Base-by-base conservation (phyloP, 768 basidiomycete species). In the Mycena haematopus region DNA sequence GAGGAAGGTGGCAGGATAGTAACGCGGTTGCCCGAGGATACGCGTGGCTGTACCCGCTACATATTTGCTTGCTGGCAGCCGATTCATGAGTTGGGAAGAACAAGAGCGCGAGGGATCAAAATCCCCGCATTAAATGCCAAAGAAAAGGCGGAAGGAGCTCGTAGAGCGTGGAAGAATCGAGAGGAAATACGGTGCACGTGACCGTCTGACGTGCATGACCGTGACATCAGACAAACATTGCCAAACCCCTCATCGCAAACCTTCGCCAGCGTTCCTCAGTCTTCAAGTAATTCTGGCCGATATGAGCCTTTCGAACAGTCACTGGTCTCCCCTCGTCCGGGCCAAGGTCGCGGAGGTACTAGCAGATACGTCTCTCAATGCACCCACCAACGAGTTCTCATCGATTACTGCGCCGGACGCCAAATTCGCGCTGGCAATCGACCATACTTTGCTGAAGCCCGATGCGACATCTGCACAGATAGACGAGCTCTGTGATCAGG, bases 371-470 rank as follows among this genome's bases (percentile, higher is more conserved):
- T 54, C 46, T 57, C 68, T 44, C 68, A 25, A 69, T 2, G 66
- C 76, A n/a, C 65, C 73, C 11, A 60, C 69, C 21, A 70, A 72
- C 42, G 58, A 64, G 2, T 66, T 71, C 17, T 68, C 77, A 24
- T 60, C 59, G 51, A 58, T 60, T 21, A 60, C 62, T 17, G 36
- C 54, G 22, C 58, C 66, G 35, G 62, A 63, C 56, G 71, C 78
- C 47, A 66, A 66, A 36, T 77, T 83, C 45, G 75, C 82, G 2
- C 71, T 69, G 6, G 68, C 74, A 14, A 80, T 84, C 59, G 82
- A 84, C 66, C 82, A 84, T 60, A 84, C 83, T 0, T 73, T 84
- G 33, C 74, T 84, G 31, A 83, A 82, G 59, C 81, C 79, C 10
- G 82, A 83, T 52, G 81, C 81, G 13, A 82, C 81, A 11, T 63